Percentiles rank a stretch among this genome's conserved stretches.
phyloP scores from a whole-genome alignment of 2,329 filamentous ascomycete species.

The Chaetomium sp. region DNA sequence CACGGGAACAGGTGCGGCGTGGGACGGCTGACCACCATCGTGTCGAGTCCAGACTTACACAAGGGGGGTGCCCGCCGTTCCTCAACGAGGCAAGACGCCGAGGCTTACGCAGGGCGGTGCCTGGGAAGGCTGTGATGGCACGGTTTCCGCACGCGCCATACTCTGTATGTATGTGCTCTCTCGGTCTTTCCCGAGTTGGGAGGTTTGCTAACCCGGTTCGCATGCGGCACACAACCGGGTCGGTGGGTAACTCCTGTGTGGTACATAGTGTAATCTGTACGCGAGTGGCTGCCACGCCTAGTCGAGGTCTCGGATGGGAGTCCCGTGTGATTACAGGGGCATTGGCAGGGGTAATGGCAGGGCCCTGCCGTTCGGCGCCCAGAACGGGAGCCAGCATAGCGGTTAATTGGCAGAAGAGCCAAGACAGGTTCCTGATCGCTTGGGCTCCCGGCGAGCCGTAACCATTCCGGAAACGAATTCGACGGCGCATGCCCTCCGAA shows the following conservation, averaged over 20 bases:
- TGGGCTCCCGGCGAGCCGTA: constrained; percentile 35
- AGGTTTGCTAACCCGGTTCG: constrained; percentile 12
- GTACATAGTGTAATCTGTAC: too few species aligned
- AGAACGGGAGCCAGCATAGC: constrained; percentile 2
- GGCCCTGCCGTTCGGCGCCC: constrained; percentile 12
- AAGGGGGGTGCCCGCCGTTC: neutral
- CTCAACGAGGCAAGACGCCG: constrained; percentile 11
- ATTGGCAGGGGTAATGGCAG: neutral
- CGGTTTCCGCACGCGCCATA: neutral
- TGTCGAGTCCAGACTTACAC: neutral
- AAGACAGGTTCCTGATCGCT: constrained; percentile 30
- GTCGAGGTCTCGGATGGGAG: constrained; percentile 27
- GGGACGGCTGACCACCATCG: neutral
- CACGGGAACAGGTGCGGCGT: constrained; percentile 14
- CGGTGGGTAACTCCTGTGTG: too few species aligned
- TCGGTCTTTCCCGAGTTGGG: neutral
- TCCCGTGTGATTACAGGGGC: constrained; percentile 31
- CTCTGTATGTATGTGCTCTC: neutral
- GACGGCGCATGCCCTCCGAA: constrained; percentile 32
- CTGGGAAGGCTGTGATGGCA: constrained; percentile 7
- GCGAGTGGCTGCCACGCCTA: neutral
- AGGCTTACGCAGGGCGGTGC: neutral
- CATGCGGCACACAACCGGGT: neutral
- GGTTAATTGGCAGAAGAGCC: constrained; percentile 13
- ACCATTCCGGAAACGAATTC: constrained; percentile 31